phyloP scores from a whole-genome alignment of 805 yeast genomes.

The Lipomyces spencermartinsiae region DNA sequence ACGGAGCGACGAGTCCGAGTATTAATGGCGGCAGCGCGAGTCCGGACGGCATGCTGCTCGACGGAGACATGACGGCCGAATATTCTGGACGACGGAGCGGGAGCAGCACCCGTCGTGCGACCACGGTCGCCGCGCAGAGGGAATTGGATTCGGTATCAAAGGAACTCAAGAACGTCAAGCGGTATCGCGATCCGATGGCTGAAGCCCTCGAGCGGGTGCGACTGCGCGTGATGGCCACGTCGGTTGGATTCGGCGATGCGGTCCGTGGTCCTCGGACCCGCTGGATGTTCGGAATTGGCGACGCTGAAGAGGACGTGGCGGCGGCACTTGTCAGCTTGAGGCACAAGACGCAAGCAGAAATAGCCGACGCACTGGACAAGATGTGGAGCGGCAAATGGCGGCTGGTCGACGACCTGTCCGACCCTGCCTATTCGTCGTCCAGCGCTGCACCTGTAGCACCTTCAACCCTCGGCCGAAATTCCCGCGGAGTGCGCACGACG shows the following conservation, averaged over 20 bases:
- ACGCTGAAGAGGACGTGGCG: not conserved
- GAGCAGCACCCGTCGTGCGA: not conserved
- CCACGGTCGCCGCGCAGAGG: conserved; percentile 8
- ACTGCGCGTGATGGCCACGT: conserved; percentile 9
- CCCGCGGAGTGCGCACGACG: not conserved
- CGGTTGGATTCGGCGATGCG: conserved; percentile 12
- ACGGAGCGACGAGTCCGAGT: conserved; percentile 3
- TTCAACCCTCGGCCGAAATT: not conserved
- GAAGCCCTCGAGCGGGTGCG: conserved; percentile 37
- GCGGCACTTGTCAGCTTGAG: not conserved
- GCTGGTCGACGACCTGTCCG: conserved; percentile 23
- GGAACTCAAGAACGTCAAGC: conserved; percentile 34
- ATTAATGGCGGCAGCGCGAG: not conserved
- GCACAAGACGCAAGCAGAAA: conserved; percentile 12
- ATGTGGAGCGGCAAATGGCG: conserved; percentile 36
- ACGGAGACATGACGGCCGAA: not conserved
- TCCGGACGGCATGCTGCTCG: conserved; percentile 1
- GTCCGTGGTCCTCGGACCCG: conserved; percentile 8
- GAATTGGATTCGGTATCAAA: conserved; percentile 33
- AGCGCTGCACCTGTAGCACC: conserved; percentile 10
- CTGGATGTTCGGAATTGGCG: conserved; percentile 20
- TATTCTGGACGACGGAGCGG: conserved; percentile 5
- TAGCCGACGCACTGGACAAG: conserved; percentile 18
- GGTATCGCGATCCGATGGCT: conserved; percentile 35
- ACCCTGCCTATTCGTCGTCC: not conserved